These are phyloP conservation scores for Arachis monticola DNA, from an alignment of 331 rosid genomes.

Conservation along the genomic window DNA sequence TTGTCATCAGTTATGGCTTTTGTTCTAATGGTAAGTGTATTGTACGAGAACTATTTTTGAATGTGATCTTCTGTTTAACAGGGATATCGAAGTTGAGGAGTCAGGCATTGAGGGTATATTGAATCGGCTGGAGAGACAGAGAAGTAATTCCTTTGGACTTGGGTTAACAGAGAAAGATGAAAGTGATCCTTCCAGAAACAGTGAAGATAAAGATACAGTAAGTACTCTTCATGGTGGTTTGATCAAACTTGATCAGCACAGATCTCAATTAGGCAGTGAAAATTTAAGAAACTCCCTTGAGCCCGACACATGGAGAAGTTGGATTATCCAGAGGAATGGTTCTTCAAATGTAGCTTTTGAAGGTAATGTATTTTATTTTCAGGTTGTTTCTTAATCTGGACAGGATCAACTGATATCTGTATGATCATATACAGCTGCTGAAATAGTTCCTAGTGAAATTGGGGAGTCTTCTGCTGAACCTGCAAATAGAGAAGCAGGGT, in stretches of 20 bases:
- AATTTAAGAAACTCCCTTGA: constrained; percentile 44
- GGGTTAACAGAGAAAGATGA: constrained; percentile 49
- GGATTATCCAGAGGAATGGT: constrained; percentile 72
- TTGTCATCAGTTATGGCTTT: no score
- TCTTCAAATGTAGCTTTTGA: constrained; percentile 52
- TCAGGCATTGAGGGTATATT: constrained; percentile 93
- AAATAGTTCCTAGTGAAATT: constrained; percentile 49
- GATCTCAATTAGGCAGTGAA: constrained; percentile 44
- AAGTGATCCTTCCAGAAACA: constrained; percentile 1
- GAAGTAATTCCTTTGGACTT: constrained; percentile 55
- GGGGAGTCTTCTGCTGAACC: constrained; percentile 37
- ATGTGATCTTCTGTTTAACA: constrained; percentile 42
- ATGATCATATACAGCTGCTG: constrained; percentile 57
- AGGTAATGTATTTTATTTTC: constrained; percentile 56
- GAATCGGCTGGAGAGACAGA: constrained; percentile 77
- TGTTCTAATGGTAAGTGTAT: no score
- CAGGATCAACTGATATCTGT: constrained; percentile 36
- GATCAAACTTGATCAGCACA: constrained; percentile 43
- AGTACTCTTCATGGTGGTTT: constrained; percentile 39
- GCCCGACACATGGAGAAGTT: constrained; percentile 68
- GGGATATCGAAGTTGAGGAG: constrained; percentile 56
- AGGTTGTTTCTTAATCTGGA: not conserved
- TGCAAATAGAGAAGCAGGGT: constrained; percentile 38
- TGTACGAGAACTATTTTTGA: constrained; percentile 17
- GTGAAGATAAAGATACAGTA: constrained; percentile 20